Conservation (phyloP, 768 basidiomycete genomes). For the Panellus pusillus region DNA sequence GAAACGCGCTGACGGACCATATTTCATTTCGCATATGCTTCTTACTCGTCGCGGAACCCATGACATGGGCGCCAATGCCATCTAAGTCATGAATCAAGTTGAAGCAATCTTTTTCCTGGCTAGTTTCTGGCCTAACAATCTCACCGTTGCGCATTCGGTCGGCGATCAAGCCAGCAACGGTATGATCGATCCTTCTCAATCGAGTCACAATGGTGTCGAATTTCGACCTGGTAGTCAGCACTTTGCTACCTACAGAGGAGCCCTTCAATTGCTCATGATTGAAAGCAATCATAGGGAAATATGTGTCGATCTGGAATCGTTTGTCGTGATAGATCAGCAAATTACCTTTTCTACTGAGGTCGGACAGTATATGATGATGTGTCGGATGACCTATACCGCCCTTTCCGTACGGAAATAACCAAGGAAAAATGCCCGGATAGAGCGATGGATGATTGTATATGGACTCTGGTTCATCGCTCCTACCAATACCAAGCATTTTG, state of each 20-base stretch:
- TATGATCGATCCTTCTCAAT: slow-evolving; percentile 24
- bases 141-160: slow-evolving; percentile 26
- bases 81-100: slow-evolving; percentile 35
- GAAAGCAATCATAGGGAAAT: slow-evolving; percentile 37
- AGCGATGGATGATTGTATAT: slow-evolving; percentile 32
- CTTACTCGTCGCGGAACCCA: slow-evolving; percentile 29
- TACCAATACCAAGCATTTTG: slow-evolving; percentile 24
- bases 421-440: slow-evolving; percentile 39
- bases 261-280: slow-evolving; percentile 39
- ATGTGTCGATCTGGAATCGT: slow-evolving; percentile 27
- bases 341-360: too few relatives aligned
- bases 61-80: slow-evolving; percentile 30
- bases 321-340: slow-evolving; percentile 34
- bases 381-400: slow-evolving; percentile 29
- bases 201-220: slow-evolving; percentile 27
- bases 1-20: slow-evolving; percentile 27
- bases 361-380: slow-evolving; percentile 21
- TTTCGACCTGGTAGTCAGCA: slow-evolving; percentile 25
- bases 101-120: slow-evolving; percentile 36
- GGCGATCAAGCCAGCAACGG: slow-evolving; percentile 20
- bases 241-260: slow-evolving; percentile 28
- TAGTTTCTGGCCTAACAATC: slow-evolving; percentile 25
- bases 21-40: slow-evolving; percentile 33
- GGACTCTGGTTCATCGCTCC: slow-evolving; percentile 18
- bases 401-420: slow-evolving; percentile 40